Percentiles rank a stretch among this genome's conserved stretches.
Evolutionary conservation across 1,139 yeast species (phyloP).

Genomic region (Kurtzmaniella quercitrusa): DNA sequence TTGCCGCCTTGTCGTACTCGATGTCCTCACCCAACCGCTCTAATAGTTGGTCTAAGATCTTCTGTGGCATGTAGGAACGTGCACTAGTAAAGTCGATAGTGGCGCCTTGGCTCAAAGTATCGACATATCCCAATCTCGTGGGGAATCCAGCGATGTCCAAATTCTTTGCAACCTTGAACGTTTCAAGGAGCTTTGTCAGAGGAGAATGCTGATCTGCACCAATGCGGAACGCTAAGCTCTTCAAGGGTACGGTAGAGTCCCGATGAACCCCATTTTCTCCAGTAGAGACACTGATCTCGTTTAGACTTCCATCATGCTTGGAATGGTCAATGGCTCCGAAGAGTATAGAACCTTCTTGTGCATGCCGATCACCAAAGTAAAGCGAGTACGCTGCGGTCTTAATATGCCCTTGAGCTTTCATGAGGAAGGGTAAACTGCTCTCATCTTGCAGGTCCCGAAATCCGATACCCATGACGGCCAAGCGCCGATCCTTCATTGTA

Average conservation of each 20-base stretch:
- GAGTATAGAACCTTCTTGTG: constrained; percentile 42
- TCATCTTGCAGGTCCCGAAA: constrained; percentile 29
- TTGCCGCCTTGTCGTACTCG: constrained; percentile 12
- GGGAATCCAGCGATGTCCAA: neutral
- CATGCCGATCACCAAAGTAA: constrained; percentile 41
- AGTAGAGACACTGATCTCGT: constrained; percentile 14
- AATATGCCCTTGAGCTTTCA: constrained; percentile 49
- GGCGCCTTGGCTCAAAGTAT: neutral
- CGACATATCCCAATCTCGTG: neutral
- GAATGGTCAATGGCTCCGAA: constrained; percentile 59
- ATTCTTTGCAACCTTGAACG: constrained; percentile 2
- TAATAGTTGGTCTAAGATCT: constrained; percentile 14
- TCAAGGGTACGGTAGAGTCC: constrained; percentile 21
- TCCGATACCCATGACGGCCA: constrained; percentile 64
- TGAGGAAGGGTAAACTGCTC: constrained; percentile 54
- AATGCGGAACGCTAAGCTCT: constrained; percentile 4
- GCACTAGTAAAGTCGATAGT: constrained; percentile 39
- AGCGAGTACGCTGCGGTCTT: constrained; percentile 48
- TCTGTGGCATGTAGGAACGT: constrained; percentile 24
- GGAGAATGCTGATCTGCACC: constrained; percentile 10
- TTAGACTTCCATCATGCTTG: constrained; percentile 45
- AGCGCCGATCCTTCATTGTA: constrained; percentile 30
- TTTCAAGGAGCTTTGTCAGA: constrained; percentile 8
- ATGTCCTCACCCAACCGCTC: constrained; percentile 15
- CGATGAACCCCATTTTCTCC: constrained; percentile 14